Base-by-base conservation (phyloP, 2,329 filamentous ascomycete genomes). In the Chalaropsis thielavioides region DNA sequence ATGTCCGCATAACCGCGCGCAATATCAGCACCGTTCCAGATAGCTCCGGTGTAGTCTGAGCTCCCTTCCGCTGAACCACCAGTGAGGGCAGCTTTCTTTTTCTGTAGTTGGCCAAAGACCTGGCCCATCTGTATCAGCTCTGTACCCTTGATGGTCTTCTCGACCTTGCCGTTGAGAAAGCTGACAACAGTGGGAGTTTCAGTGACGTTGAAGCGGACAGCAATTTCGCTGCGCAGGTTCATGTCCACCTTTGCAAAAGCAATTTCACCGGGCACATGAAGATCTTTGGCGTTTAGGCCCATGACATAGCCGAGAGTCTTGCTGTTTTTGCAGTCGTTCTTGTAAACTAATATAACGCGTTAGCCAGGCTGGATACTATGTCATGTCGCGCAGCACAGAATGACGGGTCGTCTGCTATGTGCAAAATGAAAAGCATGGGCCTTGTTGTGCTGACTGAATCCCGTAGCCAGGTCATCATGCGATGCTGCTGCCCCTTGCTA, bases 101-200 rank as follows among this genome's bases (percentile, higher is more conserved):
- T n/a, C 43, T n/a, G 43, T 5, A 46, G 43, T 17, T 46, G 43
- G 15, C 43, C 92, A 72, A 83, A 80, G 67, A 94, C 82, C 71
- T 83, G 87, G 63, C 87, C 54, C 11, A 61, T 27, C 54, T 64
- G 43, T 7, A 17, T 17, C 13, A 62, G 27, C 35, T 62, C 31
- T 1, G 44, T 11, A 31, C 35, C 82, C 59, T 84, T 81, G 65
- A 85, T 35, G 27, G 31, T 51, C 35, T 41, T 46, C 5, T 35
- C 27, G 17, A 51, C 77, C 68, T 83, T 79, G 70, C 85, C 87
- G 72, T 87, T 81, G 70, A 87, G 87, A 78, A 90, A 95, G 71
- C 96, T 81, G 72, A 97, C 82, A 75, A 97, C 96, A n/a, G 92
- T 95, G 8, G 94, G 94, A 72, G 92, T 85, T 75, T 83, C 82